Conservation (phyloP, 106 monocot species). For the Phalaenopsis aphrodite region DNA sequence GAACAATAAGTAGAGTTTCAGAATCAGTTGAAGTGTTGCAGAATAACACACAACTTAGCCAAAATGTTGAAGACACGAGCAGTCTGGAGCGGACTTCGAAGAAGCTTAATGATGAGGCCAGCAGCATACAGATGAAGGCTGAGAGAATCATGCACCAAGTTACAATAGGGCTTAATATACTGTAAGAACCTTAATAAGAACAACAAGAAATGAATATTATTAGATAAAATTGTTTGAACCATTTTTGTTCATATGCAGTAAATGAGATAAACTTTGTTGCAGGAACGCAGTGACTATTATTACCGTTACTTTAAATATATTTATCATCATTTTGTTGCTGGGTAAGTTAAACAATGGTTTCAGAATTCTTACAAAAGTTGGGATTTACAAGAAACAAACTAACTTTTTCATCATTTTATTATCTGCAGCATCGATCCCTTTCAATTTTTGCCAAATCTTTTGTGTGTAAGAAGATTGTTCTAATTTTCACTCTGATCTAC, state of each 20-base stretch:
- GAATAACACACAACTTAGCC: constrained; percentile 21
- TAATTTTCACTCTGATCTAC: neutral
- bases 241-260: neutral
- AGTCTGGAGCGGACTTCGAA: constrained; percentile 37
- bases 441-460: constrained; percentile 17
- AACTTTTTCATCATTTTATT: neutral
- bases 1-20: constrained; percentile 57
- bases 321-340: constrained; percentile 26
- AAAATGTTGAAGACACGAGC: constrained; percentile 11
- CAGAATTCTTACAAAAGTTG: neutral
- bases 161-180: constrained; percentile 49
- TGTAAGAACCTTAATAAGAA: constrained; percentile 41
- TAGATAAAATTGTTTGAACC: neutral
- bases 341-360: constrained; percentile 27
- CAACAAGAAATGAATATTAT: neutral
- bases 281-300: constrained; percentile 43
- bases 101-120: constrained; percentile 45
- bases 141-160: constrained; percentile 30
- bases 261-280: constrained; percentile 14
- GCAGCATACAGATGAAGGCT: constrained; percentile 46
- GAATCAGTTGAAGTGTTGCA: constrained; percentile 41
- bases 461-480: constrained; percentile 29
- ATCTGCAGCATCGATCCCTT: constrained; percentile 32
- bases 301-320: constrained; percentile 34
- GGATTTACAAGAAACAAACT: neutral